Evolutionary conservation across 441 rosid genomes (phyloP), one percentile per base, ranked within the genome.

Genomic region (Erodium texanum): DNA sequence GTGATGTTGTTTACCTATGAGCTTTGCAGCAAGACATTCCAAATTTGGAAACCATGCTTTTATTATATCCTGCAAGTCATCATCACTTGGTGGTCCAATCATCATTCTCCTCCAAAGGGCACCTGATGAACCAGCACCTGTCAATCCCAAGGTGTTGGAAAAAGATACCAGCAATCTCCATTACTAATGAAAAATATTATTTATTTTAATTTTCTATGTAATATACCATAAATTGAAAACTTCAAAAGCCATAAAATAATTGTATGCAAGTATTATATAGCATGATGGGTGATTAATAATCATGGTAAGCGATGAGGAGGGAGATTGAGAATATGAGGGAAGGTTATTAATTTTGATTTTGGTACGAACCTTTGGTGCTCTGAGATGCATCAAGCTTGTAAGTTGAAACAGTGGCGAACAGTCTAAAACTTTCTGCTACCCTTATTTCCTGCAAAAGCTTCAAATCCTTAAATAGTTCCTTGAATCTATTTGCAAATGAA

Each of bases 51-150:
- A 88, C 83, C 90, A 79, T n/a, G 85, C 82, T 64, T 65, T 78
- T 70, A 94, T 76, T 73, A 94, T 88, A 65, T 65, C 74, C 66
- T 71, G 76, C 83, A 94, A 65, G 85, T 93, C 91, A 68, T 82
- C 86, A 70, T 66, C 77, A 76, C 71, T 87, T 70, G 96, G 89
- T 29, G 82, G 85, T 75, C 81, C 79, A 72, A 94, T 82, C 89
- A 89, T 81, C 74, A 92, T 88, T 79, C 82, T 92, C 83, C 98
- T 83, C 99, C 99, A 94, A 29, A 84, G 85, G 27, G 62, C 80
- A 72, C 94, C 89, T 69, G 87, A 79, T 66, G 79, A 72, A 79
- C 72, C 85, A 75, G 86, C 88, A 78, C 91, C 98, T 92, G 72
- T 77, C 54, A 48, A 72, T 77, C 66, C 70, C 56, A 71, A 69